Percentiles rank a stretch among this genome's conserved stretches.
Conservation (phyloP, 129 eudicot genomes). For the Flaveria ramosissima region DNA sequence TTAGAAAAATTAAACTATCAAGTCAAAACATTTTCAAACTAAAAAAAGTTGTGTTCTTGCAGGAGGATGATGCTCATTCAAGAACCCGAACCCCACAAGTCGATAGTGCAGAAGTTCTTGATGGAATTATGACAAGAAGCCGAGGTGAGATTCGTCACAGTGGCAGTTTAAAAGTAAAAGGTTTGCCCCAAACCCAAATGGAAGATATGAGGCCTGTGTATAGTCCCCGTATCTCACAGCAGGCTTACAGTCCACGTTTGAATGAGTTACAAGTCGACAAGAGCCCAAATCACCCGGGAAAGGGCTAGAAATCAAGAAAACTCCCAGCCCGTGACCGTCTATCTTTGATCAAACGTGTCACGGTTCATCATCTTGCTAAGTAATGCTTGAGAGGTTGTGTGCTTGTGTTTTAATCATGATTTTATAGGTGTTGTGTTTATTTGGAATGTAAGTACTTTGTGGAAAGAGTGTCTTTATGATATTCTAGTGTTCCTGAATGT, state of each 20-base stretch:
- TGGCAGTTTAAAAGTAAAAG: slow-evolving; percentile 61
- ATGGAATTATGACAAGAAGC: slow-evolving; percentile 80
- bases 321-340: slow-evolving; percentile 58
- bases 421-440: slow-evolving; percentile 25
- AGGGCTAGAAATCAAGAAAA: slow-evolving; percentile 47
- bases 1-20: slow-evolving; percentile 14
- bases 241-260: slow-evolving; percentile 55
- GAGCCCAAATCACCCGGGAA: slow-evolving; percentile 45
- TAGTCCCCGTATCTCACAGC: slow-evolving; percentile 56
- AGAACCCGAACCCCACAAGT: slow-evolving; percentile 39
- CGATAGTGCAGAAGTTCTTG: slow-evolving; percentile 73
- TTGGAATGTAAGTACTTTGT: slow-evolving; percentile 21
- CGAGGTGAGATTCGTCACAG: slow-evolving; percentile 81
- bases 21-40: slow-evolving; percentile 10
- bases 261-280: slow-evolving; percentile 40
- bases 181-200: slow-evolving; percentile 52
- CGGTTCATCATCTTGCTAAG: slow-evolving; percentile 51
- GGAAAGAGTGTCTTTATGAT: slow-evolving; percentile 29
- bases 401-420: slow-evolving; percentile 28
- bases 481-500: slow-evolving; percentile 25
- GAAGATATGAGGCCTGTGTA: slow-evolving; percentile 49
- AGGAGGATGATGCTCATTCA: slow-evolving; percentile 58
- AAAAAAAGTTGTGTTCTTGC: slow-evolving; percentile 23
- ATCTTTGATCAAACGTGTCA: slow-evolving; percentile 49
- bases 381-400: slow-evolving; percentile 50